phyloP scores from a whole-genome alignment of 331 rosid genomes.

The Telfairia occidentalis region DNA sequence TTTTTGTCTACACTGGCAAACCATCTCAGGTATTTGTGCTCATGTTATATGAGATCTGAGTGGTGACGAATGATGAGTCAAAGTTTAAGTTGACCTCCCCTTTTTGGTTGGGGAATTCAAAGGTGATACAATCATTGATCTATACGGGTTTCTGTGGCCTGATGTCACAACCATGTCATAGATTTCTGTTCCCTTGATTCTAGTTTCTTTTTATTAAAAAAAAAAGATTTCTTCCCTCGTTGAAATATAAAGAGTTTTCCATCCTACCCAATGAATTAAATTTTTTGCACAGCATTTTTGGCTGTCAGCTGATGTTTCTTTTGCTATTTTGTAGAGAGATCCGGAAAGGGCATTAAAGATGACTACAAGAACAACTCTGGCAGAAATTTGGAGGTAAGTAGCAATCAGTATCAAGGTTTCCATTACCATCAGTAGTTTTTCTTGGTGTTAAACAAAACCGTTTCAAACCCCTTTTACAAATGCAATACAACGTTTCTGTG shows the following conservation, averaged over 20 bases:
- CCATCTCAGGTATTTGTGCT: too few species aligned
- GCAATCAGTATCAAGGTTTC: neutral
- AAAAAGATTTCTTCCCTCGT: neutral
- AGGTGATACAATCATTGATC: neutral
- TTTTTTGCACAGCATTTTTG: neutral
- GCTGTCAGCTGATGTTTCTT: neutral
- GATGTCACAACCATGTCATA: neutral
- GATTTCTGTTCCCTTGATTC: neutral
- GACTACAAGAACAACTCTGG: constrained; percentile 74
- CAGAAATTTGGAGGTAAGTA: constrained; percentile 77
- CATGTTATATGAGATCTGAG: too few species aligned
- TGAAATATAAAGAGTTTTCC: neutral
- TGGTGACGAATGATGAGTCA: neutral
- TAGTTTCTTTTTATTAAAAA: neutral
- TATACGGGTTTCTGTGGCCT: neutral
- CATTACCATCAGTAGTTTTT: neutral
- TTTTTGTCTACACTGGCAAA: too few species aligned
- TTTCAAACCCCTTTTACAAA: neutral
- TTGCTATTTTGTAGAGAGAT: constrained; percentile 40
- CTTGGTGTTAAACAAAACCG: neutral
- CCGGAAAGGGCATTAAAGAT: constrained; percentile 49
- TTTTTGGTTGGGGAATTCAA: neutral
- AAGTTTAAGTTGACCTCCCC: neutral
- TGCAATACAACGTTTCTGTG: neutral
- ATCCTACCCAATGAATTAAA: neutral